A percentile compares a stretch with the other conserved stretches of the same genome.
Conservation (phyloP, 1,284 basidiomycete species). For the Trichosporon sp. region DNA sequence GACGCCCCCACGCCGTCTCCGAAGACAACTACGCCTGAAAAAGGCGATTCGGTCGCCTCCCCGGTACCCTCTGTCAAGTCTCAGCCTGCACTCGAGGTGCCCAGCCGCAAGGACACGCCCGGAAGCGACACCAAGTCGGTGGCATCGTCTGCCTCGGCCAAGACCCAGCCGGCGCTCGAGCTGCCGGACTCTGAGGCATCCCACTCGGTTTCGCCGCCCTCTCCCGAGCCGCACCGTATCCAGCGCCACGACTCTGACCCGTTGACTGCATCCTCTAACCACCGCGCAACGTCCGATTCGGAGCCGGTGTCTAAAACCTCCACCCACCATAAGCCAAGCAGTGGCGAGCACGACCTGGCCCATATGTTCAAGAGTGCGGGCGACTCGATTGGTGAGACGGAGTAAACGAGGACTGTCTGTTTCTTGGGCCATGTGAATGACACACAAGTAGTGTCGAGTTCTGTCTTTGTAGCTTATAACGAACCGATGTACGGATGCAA, state of each 20-base stretch:
- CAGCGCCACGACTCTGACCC: conserved; percentile 9
- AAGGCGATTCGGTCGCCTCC: not conserved
- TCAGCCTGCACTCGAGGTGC: not conserved
- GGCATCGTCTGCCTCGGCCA: not conserved
- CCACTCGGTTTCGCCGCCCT: not conserved
- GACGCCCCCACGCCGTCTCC: not conserved
- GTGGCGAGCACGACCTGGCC: not conserved
- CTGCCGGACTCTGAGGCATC: not conserved
- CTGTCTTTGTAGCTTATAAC: conserved; percentile 3
- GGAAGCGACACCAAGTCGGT: not conserved
- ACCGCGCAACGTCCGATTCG: not conserved
- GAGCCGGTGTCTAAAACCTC: not conserved
- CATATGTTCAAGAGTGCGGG: conserved; percentile 4
- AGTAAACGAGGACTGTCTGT: not conserved
- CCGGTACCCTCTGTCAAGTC: not conserved
- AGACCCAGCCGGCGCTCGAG: not conserved
- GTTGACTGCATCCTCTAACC: not conserved
- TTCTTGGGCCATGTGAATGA: not conserved
- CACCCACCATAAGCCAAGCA: not conserved
- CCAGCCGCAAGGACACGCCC: not conserved
- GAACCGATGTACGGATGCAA: not conserved
- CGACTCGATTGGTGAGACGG: not conserved
- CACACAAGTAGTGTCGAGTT: not conserved
- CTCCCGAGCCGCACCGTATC: not conserved
- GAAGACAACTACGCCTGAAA: not conserved